phyloP scores from a whole-genome alignment of 23 red algal species.

The Chondrus crispus region DNA sequence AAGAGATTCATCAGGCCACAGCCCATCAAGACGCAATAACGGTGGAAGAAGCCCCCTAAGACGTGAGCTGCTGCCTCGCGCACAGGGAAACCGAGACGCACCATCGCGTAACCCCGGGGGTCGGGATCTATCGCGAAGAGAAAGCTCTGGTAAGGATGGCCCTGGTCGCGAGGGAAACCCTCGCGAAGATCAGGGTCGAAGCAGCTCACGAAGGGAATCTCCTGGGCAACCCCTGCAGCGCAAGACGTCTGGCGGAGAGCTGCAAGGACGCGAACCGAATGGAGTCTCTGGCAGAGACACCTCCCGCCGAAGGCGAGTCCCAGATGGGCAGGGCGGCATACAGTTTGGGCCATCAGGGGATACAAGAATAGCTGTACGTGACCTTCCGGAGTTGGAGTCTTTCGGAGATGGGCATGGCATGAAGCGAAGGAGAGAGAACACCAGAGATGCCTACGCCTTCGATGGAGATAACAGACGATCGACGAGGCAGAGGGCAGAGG shows the following conservation, averaged over 20 bases:
- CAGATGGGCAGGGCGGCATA: background rate
- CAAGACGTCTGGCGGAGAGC: background rate
- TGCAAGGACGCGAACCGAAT: background rate
- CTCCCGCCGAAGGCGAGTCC: background rate
- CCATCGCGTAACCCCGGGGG: too few species aligned
- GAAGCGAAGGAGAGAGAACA: background rate
- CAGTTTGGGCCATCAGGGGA: background rate
- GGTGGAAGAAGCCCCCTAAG: too few species aligned
- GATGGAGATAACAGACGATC: background rate
- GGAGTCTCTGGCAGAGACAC: background rate
- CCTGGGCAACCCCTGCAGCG: background rate
- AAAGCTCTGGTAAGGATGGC: background rate
- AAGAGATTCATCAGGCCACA: too few species aligned
- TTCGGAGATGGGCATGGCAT: background rate
- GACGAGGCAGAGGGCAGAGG: background rate
- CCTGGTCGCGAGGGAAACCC: background rate
- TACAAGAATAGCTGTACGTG: too few species aligned
- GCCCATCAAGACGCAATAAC: too few species aligned
- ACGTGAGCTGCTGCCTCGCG: too few species aligned
- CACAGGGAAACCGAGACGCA: too few species aligned
- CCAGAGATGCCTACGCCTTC: background rate
- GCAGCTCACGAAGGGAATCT: background rate
- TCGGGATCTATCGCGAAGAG: too few species aligned
- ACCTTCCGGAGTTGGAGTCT: too few species aligned
- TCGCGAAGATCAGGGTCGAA: background rate